Evolutionary conservation across 176 grass and related monocot species (phyloP), one percentile per base, ranked within the genome.

Genomic region (Luzula sylvatica): DNA sequence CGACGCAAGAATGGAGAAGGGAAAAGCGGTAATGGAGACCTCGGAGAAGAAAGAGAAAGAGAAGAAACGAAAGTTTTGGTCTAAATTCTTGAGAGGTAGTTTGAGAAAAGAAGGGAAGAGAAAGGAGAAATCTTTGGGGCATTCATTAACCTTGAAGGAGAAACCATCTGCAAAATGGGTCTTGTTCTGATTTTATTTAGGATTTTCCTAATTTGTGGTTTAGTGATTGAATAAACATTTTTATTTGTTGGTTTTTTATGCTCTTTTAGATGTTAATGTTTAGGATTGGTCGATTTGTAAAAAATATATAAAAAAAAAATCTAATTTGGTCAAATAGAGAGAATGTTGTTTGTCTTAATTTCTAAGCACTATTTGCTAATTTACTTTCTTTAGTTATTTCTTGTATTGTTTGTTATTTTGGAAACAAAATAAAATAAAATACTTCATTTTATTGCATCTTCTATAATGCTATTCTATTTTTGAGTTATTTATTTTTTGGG

Each of bases 151-250:
- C 35, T 46, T 79, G 35, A 56, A 80, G 38, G 89, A 73, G 27
- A 77, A 57, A 61, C 45, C 26, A 40, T 41, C 83, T 29, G 58
- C 66, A n/a, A 88, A 84, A 62, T 85, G 76, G 83, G 71, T 85
- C n/a, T 41, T 61, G 0, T 82, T 82, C 69, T 69, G 61, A 38
- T 30, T 42, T 4, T 15, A 3, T 53, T 69, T 55, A 26, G 5
- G 4, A n/a, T n/a, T n/a, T n/a, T 24, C 50, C 55, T 15, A 27
- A 50, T 59, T 42, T 24, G 29, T 53, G 57, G 52, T 68, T 54
- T 65, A 13, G 52, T 65, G 40, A 27, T 29, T 30, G 9, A 26
- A 20, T 8, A 8, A n/a, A 74, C 67, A 38, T 35, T 32, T 47
- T 19, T 17, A 14, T 45, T 28, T 61, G 46, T 47, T 12, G 27